Conservation (phyloP, 495 filamentous ascomycete genomes). For the Talaromyces borbonicus region DNA sequence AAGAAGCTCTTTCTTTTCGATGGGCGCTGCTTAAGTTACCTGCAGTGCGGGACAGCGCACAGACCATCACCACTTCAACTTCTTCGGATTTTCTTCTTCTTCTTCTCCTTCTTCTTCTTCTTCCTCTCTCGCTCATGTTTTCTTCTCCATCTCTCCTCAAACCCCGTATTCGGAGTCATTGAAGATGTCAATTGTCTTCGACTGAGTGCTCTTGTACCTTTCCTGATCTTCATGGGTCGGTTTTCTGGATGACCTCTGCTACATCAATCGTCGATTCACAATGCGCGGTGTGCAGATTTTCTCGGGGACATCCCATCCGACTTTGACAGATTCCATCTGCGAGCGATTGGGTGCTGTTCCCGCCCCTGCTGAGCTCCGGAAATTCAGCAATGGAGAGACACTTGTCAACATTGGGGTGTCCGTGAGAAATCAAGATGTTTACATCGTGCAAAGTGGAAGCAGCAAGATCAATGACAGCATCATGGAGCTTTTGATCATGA, state of each 20-base stretch:
- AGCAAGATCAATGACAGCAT: constrained; percentile 95
- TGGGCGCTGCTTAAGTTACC: too few relatives aligned
- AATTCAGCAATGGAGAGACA: constrained; percentile 88
- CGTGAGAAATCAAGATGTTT: constrained; percentile 95
- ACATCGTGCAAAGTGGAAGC: constrained; percentile 96
- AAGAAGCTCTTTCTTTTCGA: too few relatives aligned
- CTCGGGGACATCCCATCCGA: constrained; percentile 58
- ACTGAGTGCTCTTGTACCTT: neutral
- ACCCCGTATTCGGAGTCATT: too few relatives aligned
- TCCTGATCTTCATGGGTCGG: constrained; percentile 4
- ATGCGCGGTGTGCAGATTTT: constrained; percentile 68
- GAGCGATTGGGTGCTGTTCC: constrained; percentile 56
- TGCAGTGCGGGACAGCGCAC: constrained; percentile 2
- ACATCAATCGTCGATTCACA: constrained; percentile 10
- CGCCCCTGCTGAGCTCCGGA: constrained; percentile 54
- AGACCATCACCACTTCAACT: constrained; percentile 4
- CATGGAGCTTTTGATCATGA: constrained; percentile 98
- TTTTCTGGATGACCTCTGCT: neutral
- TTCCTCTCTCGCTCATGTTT: neutral
- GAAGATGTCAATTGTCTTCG: constrained; percentile 1
- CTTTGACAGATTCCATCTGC: constrained; percentile 61
- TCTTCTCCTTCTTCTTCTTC: neutral
- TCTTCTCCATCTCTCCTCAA: too few relatives aligned
- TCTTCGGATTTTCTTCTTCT: constrained; percentile 2
- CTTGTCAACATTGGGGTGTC: constrained; percentile 89